These are phyloP conservation scores for Fusarium sambucinum DNA, from an alignment of 2,329 filamentous ascomycete genomes.

Conservation along the genomic window DNA sequence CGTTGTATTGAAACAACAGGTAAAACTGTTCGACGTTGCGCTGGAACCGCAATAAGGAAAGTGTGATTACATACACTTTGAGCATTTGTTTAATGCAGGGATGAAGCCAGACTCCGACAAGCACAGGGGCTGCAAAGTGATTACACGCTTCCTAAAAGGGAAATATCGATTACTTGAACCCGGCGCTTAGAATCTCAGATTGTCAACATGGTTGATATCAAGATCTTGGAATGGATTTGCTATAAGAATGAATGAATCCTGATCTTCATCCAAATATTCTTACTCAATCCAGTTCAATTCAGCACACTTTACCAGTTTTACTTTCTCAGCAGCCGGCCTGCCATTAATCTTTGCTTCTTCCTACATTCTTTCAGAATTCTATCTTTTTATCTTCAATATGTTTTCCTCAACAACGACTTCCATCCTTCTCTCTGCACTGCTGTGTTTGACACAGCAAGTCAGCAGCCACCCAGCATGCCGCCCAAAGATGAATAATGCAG, in stretches of 20 bases:
- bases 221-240: rapidly evolving
- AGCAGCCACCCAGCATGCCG: constrained; percentile 19
- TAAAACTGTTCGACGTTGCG: background rate
- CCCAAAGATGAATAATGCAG: constrained; percentile 2
- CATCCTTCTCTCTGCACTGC: background rate
- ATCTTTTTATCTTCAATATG: background rate
- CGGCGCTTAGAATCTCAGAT: background rate
- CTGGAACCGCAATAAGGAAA: background rate
- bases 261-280: background rate
- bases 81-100: background rate
- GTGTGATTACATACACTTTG: background rate
- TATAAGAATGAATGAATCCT: constrained; percentile 1
- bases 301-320: background rate
- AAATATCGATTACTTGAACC: constrained; percentile 9
- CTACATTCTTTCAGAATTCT: background rate
- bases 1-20: background rate
- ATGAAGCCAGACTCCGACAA: background rate
- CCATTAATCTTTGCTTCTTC: background rate
- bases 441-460: background rate
- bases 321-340: constrained; percentile 23
- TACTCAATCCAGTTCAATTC: background rate
- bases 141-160: background rate
- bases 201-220: background rate
- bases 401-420: background rate
- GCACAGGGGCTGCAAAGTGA: background rate